Base-by-base conservation (phyloP, 352 stramenopile species). In the Phytophthora cryptogea region DNA sequence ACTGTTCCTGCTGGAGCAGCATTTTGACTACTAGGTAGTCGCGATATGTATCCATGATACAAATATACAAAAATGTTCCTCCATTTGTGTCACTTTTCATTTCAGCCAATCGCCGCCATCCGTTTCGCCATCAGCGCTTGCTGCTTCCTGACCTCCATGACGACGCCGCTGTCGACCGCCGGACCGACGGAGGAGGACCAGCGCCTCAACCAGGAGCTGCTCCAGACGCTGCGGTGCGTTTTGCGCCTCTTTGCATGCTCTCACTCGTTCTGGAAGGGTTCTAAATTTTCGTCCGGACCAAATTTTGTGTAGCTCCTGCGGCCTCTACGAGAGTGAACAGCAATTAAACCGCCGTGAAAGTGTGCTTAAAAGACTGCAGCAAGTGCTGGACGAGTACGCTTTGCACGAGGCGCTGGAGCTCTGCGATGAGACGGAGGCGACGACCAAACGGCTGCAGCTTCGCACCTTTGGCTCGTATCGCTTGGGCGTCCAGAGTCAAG, bases 381-480 rank as follows among this genome's bases (percentile, higher is more conserved):
- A 60, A 11, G 75, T 96, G 30, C 49, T 96, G 20, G 63, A 92
- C 10, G 82, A 96, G 45, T 96, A 90, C 62, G 83, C 83, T 7
- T 65, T 92, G 28, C 72, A 93, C 40, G 85, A 95, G 70, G 80
- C 62, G 0, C 53, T 82, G 11, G 40, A 27, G 9, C 58, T 58
- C 37, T 86, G 75, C 68, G 81, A 57, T 35, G 79, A 94, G 52
- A 36, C 60, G 0, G 66, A 89, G 7, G 71, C 76, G 2, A 47
- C 63, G 6, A 41, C 37, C 16, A 83, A 66, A 57, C 55, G 64
- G 32, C 17, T 94, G 47, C 71, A 92, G 50, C 59, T 98, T 9
- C 78, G 87, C 33, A 96, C 89, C 3, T 98, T 98, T 75, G 96
- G 96, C 36, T 98, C 92, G 0, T 96, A 89, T 43, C 74, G 86